Evolutionary conservation across 768 basidiomycete genomes (phyloP).

Genomic region (Leccinum disarticulatum): DNA sequence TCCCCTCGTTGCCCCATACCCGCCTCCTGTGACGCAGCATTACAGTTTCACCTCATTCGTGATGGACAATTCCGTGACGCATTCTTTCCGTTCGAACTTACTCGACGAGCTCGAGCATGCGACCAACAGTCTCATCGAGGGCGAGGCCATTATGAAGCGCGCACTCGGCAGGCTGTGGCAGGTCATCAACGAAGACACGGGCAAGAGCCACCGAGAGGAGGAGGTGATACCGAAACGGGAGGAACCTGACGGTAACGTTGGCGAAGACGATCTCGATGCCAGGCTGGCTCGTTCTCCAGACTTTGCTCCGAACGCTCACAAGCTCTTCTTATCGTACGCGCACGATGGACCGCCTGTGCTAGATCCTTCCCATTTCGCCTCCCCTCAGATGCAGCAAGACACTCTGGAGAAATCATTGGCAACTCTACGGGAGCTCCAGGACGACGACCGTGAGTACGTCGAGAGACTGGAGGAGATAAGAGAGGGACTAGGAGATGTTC

Average conservation of each 20-base stretch:
- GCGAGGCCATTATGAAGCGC: conserved; percentile 68
- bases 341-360: conserved; percentile 46
- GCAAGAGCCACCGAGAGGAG: conserved; percentile 34
- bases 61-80: conserved; percentile 80
- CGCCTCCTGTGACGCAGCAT: conserved; percentile 64
- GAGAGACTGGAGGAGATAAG: conserved; percentile 83
- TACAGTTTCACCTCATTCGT: conserved; percentile 82
- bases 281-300: conserved; percentile 63
- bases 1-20: conserved; percentile 75
- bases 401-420: conserved; percentile 74
- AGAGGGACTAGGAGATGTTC: conserved; percentile 74
- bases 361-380: conserved; percentile 63
- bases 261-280: conserved; percentile 38
- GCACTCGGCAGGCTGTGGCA: conserved; percentile 83
- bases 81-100: conserved; percentile 77
- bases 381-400: conserved; percentile 65
- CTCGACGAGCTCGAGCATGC: conserved; percentile 80
- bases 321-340: conserved; percentile 59
- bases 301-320: conserved; percentile 62
- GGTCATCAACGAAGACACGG: conserved; percentile 71
- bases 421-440: conserved; percentile 74
- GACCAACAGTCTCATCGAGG: conserved; percentile 82
- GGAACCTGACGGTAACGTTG: conserved; percentile 58
- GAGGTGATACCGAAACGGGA: conserved; percentile 66
- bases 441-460: conserved; percentile 84